Percentiles rank a stretch among this genome's conserved stretches.
phyloP scores from a whole-genome alignment of 768 basidiomycete species.

The Macrolepiota fuliginosa region DNA sequence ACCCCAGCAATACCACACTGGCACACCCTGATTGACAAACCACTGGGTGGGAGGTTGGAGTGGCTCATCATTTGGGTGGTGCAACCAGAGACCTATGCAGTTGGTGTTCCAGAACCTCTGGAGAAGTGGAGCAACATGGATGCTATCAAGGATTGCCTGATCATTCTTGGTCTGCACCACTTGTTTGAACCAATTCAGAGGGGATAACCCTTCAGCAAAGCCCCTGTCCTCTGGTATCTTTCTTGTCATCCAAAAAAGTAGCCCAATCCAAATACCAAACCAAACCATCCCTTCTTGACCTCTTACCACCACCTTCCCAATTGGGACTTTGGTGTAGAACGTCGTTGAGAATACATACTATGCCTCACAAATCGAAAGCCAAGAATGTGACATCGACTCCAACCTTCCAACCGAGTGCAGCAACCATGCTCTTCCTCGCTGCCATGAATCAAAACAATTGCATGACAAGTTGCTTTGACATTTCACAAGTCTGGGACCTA shows the following conservation, averaged over 20 bases:
- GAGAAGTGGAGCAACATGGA: neutral
- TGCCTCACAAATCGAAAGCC: no score
- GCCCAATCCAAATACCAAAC: neutral
- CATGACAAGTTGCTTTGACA: no score
- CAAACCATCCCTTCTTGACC: no score
- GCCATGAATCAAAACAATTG: no score
- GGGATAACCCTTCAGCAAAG: neutral
- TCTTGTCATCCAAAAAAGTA: neutral
- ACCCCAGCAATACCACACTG: neutral
- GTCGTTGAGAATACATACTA: no score
- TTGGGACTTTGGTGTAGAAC: no score
- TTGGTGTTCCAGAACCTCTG: neutral
- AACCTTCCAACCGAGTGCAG: no score
- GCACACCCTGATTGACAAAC: neutral
- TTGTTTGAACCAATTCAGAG: neutral
- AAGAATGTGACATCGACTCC: no score
- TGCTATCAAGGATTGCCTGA: neutral
- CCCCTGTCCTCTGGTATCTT: neutral
- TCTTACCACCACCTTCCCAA: no score
- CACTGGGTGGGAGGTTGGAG: neutral
- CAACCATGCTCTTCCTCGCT: no score
- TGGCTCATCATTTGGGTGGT: neutral
- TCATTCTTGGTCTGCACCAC: neutral
- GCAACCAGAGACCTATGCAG: neutral
- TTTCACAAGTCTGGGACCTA: no score